Base-by-base conservation (phyloP, 2,329 filamentous ascomycete species). In the Fusarium cicatricum region DNA sequence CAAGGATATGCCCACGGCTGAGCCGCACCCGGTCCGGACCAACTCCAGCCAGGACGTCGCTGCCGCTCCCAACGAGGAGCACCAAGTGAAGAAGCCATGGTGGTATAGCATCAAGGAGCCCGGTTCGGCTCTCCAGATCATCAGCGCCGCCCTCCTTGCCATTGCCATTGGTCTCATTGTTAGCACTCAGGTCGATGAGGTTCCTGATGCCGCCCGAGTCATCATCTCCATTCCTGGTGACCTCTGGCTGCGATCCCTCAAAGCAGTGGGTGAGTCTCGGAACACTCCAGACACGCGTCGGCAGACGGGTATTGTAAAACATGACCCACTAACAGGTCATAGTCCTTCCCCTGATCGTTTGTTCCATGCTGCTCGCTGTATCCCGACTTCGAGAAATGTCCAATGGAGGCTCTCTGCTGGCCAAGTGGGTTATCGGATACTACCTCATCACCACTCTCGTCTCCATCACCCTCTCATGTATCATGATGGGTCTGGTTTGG, bases 271-370 rank as follows among this genome's bases (percentile, higher is more conserved):
- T 79, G 66, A 56, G 76, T 74, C 28, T 11, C 10, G 16, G 5
- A 2, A 9, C 4, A 11, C 5, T 21, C 15, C 32, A 14, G 10
- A 34, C 16, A 23, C 21, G 9, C 23, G 15, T 11, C 3, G 26
- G 19, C 11, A 41, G 11, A 10, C 12, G 6, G 4, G 21, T 21
- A 17, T 29, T 33, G 14, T n/a, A 23, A 26, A 37, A 23, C n/a
- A 15, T 4, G 11, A 1, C 11, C 12, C 2, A 15, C 56, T 65
- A 6, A 62, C 49, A 15, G 31, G 5, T 26, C 17, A 14, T 23
- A 81, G 81, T 83, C 1, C 71, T 84, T 2, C 81, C 81, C 2
- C 68, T 84, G 48, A 84, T 84, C 36, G 71, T 83, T 21, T 77
- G 75, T 8, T 80, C 81, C 19, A 82, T 84, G 74, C 77, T 84